Conservation (phyloP, 345 rosid species). For the Raphanus raphanistrum region DNA sequence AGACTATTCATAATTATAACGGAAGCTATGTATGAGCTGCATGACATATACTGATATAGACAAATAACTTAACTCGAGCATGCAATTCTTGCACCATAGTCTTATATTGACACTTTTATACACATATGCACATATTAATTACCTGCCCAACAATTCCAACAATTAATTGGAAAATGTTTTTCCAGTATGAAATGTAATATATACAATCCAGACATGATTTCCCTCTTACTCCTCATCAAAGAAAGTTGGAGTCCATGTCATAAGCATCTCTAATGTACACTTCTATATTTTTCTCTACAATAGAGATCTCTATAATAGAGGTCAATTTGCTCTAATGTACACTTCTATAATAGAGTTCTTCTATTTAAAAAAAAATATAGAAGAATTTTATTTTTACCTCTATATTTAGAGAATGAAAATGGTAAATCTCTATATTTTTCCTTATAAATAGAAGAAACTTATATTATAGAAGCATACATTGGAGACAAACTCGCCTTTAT, state of each 20-base stretch:
- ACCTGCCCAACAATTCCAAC: slow-evolving; percentile 21
- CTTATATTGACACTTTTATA: neutral
- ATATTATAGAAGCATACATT: too few species aligned
- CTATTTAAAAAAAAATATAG: too few species aligned
- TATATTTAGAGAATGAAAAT: too few species aligned
- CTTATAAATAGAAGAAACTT: too few species aligned
- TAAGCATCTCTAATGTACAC: neutral
- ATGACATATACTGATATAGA: neutral
- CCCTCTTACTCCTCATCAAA: slow-evolving; percentile 55
- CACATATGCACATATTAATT: neutral
- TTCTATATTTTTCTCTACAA: too few species aligned
- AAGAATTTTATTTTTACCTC: too few species aligned
- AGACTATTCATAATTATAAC: neutral
- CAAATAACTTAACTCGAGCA: slow-evolving; percentile 2
- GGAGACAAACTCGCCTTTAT: too few species aligned
- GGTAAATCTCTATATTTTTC: too few species aligned
- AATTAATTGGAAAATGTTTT: slow-evolving; percentile 1
- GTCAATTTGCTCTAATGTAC: too few species aligned
- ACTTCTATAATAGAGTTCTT: too few species aligned
- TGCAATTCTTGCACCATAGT: neutral
- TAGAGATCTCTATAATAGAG: too few species aligned
- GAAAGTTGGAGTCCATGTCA: slow-evolving; percentile 76
- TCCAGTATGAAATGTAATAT: slow-evolving; percentile 24
- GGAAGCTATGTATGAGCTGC: neutral
- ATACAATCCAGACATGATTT: slow-evolving; percentile 39